Evolutionary conservation across 805 yeast species (phyloP).

Genomic region (Candida sonorensis): DNA sequence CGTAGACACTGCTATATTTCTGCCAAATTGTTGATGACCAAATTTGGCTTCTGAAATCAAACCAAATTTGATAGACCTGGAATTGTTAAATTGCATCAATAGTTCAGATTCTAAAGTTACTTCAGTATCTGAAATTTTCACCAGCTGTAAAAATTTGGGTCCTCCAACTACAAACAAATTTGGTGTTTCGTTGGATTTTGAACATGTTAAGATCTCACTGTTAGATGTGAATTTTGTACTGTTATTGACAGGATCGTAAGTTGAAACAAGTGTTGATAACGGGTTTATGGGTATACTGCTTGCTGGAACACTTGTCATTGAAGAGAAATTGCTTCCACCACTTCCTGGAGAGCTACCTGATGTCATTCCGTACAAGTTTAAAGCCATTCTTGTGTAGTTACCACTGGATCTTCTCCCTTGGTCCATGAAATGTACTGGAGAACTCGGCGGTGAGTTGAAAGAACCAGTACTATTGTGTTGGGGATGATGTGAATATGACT

Average conservation of each 20-base stretch:
- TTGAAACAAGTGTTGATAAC: slow-evolving; percentile 19
- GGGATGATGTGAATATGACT: no score
- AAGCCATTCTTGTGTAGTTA: slow-evolving; percentile 47
- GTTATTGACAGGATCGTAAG: slow-evolving; percentile 14
- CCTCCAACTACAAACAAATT: slow-evolving; percentile 35
- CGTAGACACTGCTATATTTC: slow-evolving; percentile 36
- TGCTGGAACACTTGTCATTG: no score
- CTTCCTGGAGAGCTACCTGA: no score
- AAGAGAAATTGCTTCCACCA: no score
- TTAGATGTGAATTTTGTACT: slow-evolving; percentile 23
- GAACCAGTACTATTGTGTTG: no score
- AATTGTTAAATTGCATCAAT: slow-evolving; percentile 17
- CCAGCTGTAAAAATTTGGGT: slow-evolving; percentile 33
- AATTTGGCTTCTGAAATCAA: slow-evolving; percentile 36
- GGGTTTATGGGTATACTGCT: slow-evolving; percentile 16
- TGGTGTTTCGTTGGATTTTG: slow-evolving; percentile 27
- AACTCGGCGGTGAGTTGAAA: slow-evolving; percentile 15
- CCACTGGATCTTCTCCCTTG: slow-evolving; percentile 25
- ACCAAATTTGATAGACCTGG: slow-evolving; percentile 31
- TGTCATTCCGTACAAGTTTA: slow-evolving; percentile 46
- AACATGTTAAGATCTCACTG: slow-evolving; percentile 29
- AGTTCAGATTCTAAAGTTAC: slow-evolving; percentile 30
- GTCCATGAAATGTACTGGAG: slow-evolving; percentile 17
- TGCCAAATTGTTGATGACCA: slow-evolving; percentile 33
- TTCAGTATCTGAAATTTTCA: slow-evolving; percentile 27